A percentile compares a stretch with the other conserved stretches of the same genome.
These are phyloP conservation scores for Fragaria ananassa DNA, from an alignment of 306 rosid genomes.

Conservation along the genomic window DNA sequence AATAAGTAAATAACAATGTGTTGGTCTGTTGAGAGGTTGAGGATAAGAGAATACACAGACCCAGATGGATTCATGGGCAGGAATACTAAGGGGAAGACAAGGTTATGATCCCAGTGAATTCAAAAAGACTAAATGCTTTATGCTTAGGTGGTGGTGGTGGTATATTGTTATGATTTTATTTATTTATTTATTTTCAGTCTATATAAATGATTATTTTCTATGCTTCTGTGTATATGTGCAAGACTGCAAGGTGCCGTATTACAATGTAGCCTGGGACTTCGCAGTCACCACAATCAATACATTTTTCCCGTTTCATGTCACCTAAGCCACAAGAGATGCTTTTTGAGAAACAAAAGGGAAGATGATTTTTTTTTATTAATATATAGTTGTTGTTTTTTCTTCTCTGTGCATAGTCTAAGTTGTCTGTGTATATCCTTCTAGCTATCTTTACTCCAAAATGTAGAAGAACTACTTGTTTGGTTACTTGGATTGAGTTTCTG, in stretches of 20 bases:
- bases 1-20: neutral
- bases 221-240: neutral
- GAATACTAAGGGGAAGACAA: neutral
- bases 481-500: neutral
- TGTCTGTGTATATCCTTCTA: neutral
- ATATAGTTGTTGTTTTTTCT: no score
- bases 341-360: no score
- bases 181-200: no score
- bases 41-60: neutral
- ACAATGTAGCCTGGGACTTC: neutral
- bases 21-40: neutral
- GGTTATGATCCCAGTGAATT: neutral
- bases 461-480: neutral
- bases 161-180: no score
- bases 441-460: neutral
- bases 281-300: neutral
- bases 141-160: no score
- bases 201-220: neutral
- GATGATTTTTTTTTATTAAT: neutral
- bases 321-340: no score
- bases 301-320: no score
- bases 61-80: neutral
- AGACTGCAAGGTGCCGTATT: neutral
- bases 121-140: neutral
- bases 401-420: neutral